These are phyloP conservation scores for Geotrichum ghanense DNA, from an alignment of 805 yeast genomes.

Conservation along the genomic window DNA sequence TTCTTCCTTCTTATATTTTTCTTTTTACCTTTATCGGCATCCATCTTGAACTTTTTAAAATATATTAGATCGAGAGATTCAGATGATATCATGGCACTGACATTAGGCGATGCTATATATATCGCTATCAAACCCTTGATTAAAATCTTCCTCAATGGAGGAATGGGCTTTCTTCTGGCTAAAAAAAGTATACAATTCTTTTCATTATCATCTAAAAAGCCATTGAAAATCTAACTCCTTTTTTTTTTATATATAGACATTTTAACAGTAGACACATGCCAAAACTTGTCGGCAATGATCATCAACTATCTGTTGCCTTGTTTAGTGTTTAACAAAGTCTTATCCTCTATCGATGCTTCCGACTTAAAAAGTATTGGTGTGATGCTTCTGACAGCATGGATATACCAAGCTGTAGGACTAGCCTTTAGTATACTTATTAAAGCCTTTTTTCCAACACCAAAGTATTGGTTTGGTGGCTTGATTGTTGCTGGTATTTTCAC, in stretches of 20 bases:
- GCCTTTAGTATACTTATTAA: constrained; percentile 31
- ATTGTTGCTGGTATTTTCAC: constrained; percentile 65
- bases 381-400: constrained; percentile 36
- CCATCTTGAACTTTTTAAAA: too few relatives aligned
- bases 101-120: constrained; percentile 55
- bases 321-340: constrained; percentile 63
- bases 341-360: constrained; percentile 48
- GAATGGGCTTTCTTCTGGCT: constrained; percentile 55
- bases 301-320: constrained; percentile 65
- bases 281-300: constrained; percentile 59
- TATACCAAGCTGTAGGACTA: constrained; percentile 37
- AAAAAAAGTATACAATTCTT: too few relatives aligned
- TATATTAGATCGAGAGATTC: too few relatives aligned
- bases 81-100: neutral
- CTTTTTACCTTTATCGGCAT: too few relatives aligned
- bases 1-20: too few relatives aligned
- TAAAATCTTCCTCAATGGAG: constrained; percentile 65
- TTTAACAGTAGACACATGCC: constrained; percentile 52
- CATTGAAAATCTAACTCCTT: too few relatives aligned
- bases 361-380: constrained; percentile 67
- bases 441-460: constrained; percentile 48
- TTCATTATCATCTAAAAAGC: too few relatives aligned
- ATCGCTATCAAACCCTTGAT: constrained; percentile 78
- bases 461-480: constrained; percentile 66
- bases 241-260: too few relatives aligned